Conservation (phyloP, 163 green algal species). For the Chlorella variabilis region DNA sequence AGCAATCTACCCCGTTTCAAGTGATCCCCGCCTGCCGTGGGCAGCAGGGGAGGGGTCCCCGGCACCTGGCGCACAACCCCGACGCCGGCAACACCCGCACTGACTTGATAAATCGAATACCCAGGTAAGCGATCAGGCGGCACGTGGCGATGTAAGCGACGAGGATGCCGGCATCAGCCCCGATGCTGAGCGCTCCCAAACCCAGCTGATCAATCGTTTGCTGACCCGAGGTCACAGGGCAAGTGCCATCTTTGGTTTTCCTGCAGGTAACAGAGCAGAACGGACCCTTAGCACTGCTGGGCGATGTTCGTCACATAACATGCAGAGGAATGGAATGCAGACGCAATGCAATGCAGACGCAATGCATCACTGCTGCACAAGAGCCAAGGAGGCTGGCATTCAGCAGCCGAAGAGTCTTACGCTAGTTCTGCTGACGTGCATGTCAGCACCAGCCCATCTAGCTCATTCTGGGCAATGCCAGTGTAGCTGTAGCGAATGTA, state of each 20-base stretch:
- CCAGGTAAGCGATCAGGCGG: constrained; percentile 9
- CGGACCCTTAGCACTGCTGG: not conserved
- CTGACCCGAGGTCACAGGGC: constrained; percentile 46
- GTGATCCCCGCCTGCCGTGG: no score
- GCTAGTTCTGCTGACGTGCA: constrained; percentile 49
- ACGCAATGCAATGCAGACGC: no score
- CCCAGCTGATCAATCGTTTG: constrained; percentile 55
- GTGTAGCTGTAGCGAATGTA: constrained; percentile 54
- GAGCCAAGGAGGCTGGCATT: no score
- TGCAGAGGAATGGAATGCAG: no score
- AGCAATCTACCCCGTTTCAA: no score
- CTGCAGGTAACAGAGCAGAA: not conserved
- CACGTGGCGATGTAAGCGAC: constrained; percentile 56
- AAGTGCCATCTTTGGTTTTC: not conserved
- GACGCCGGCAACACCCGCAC: no score
- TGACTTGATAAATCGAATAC: constrained; percentile 33
- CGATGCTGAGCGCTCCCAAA: constrained; percentile 54
- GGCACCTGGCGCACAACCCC: no score
- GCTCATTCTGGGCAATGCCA: constrained; percentile 62
- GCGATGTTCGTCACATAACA: no score
- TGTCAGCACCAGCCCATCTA: constrained; percentile 54
- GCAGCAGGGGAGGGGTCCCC: no score
- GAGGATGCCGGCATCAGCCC: constrained; percentile 48
- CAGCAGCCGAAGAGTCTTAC: no score
- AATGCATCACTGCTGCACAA: no score